Conservation (phyloP, 148 eudicot species). For the Diospyros kaki region DNA sequence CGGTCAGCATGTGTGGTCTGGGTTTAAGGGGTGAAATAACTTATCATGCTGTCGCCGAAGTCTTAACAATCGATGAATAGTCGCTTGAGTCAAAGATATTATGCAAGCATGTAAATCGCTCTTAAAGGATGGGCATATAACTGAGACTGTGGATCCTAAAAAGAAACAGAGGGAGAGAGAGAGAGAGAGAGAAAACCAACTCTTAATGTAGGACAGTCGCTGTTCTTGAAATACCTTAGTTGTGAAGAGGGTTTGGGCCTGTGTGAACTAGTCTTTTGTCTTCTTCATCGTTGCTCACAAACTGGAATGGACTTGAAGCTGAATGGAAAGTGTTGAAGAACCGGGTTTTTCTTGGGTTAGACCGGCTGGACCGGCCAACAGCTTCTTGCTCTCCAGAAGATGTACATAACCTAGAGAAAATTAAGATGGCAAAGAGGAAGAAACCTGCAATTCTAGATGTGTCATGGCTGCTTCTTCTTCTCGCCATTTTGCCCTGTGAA, state of each 20-base stretch:
- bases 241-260: constrained; percentile 60
- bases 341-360: constrained; percentile 31
- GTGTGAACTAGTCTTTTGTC: constrained; percentile 43
- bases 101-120: too few species aligned
- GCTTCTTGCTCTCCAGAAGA: constrained; percentile 15
- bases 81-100: too few species aligned
- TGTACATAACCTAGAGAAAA: constrained; percentile 23
- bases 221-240: constrained; percentile 11
- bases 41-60: too few species aligned
- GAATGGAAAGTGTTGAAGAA: constrained; percentile 4
- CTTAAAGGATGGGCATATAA: too few species aligned
- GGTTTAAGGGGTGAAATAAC: too few species aligned
- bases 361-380: constrained; percentile 15
- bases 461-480: constrained; percentile 17
- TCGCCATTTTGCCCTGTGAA: constrained; percentile 9
- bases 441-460: constrained; percentile 16
- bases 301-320: constrained; percentile 6
- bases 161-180: too few species aligned
- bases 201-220: too few species aligned
- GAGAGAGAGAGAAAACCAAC: too few species aligned
- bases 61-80: too few species aligned
- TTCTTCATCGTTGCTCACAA: constrained; percentile 17
- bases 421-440: constrained; percentile 24
- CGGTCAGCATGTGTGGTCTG: too few species aligned
- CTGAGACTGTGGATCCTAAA: too few species aligned